Base-by-base conservation (phyloP, 306 rosid species). In the Acacia melanoxylon region DNA sequence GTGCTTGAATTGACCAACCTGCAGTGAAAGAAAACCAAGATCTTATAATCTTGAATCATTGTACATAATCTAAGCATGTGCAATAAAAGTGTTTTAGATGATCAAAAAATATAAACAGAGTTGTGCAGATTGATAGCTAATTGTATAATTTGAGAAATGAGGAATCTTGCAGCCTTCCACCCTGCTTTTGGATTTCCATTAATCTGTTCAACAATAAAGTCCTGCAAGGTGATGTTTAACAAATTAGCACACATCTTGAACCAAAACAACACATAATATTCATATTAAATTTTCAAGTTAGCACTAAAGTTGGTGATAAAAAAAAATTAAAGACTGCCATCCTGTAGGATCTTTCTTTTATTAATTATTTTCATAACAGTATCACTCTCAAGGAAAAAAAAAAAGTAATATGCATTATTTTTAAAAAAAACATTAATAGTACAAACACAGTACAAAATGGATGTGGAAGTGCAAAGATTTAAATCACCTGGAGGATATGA, bases 401-500 rank as follows among this genome's bases (percentile, higher is more conserved):
- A 69, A 59, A 42, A 24, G 31, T 15, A 45, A 8, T 33, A 48
- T 48, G 15, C 51, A 46, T 46, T 46, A 13, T 46, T 19, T 15
- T 48, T n/a, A 4, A 0, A 17, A 51, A 51, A 54, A 20, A 54
- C 0, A 17, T 1, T 1, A 20, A 5, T 17, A 17, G 9, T 52
- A 22, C 41, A 48, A 12, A 48, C 33, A 37, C 24, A 22, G 17
- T 52, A 54, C 27, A 78, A 76, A 16, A 48, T 77, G 41, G 67
- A 56, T n/a, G 25, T 44, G 41, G 25, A 7, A 48, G 8, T 76
- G 35, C 51, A 74, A 48, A 80, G 19, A 67, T 80, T 72, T 40
- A 48, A n/a, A 75, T 65, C 70, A 95, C 99, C 98, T 95, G 94
- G 72, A 95, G 97, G 74, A 95, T 90, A 72, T 8, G 92, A 79